Evolutionary conservation across 2,329 filamentous ascomycete species (phyloP).

Genomic region (Sporothrix euskadiensis): DNA sequence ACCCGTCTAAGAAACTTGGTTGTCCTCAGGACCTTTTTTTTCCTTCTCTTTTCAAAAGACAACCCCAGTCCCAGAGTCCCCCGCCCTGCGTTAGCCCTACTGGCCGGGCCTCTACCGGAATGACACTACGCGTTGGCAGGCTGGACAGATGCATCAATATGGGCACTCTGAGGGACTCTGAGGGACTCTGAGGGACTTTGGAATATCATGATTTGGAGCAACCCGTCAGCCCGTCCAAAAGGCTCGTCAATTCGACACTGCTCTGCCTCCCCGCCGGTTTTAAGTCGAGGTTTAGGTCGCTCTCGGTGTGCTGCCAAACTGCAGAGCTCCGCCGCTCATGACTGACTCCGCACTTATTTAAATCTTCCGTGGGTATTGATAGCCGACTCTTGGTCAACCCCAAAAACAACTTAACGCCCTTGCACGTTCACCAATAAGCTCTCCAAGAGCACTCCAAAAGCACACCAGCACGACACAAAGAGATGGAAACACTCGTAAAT

Average conservation of each 20-base stretch:
- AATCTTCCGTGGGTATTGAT: slow-evolving; percentile 16
- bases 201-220: background rate
- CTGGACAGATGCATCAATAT: background rate
- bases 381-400: background rate
- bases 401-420: background rate
- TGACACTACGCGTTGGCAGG: background rate
- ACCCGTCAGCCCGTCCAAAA: background rate
- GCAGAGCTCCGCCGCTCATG: background rate
- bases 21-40: slow-evolving; percentile 2
- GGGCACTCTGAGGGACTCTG: background rate
- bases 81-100: background rate
- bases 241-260: background rate
- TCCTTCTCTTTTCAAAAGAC: background rate
- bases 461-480: background rate
- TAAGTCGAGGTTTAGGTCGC: background rate
- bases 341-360: background rate
- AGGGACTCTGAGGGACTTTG: background rate
- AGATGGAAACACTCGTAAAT: background rate
- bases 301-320: background rate
- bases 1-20: background rate
- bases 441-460: background rate
- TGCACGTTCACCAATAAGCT: too few species aligned
- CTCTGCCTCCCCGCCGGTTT: background rate
- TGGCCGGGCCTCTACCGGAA: background rate
- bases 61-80: background rate